Base-by-base conservation (phyloP, 1,284 basidiomycete genomes). In the Naganishia cerealis region DNA sequence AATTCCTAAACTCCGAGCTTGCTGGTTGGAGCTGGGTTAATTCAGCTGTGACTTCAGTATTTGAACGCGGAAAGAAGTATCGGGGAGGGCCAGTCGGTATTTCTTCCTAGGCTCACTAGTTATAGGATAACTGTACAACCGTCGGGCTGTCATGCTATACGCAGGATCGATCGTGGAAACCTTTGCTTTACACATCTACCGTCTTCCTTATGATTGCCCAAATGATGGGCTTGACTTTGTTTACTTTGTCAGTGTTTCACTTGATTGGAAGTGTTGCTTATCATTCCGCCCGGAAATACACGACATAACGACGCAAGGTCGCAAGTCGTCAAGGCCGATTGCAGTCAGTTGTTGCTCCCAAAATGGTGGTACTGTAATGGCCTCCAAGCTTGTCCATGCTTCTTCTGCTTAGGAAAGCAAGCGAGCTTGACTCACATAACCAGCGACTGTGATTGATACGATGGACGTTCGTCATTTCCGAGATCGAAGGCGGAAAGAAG, bases 401-500 rank as follows among this genome's bases (percentile, higher is more conserved):
- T 50, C 8, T 13, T 24, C 21, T 8, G 24, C n/a, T 50, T 8
- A 8, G 13, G 9, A 21, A 50, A 24, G 46, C n/a, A 50, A 33
- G n/a, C n/a, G 21, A 50, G n/a, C n/a, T 24, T 24, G 7, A 5
- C n/a, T 24, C n/a, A 50, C 46, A 13, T 21, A 8, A 21, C n/a
- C 21, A 50, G 46, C 7, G 24, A 24, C n/a, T 3, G 46, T 21
- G 21, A 40, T 5, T 24, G 61, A 42, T 39, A 63, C 26, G 29
- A 63, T 63, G 61, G 61, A 63, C 50, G 61, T 63, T 21, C 61
- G 61, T 39, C 61, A 63, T 38, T 63, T 63, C 33, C 61, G 61
- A 54, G 38, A 63, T n/a, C 61, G 61, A 9, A 63, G 61, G 53
- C 61, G 61, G 61, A 53, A 63, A 63, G 61, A 63, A 63, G 61